Evolutionary conservation across 139 green algal species (phyloP), one percentile per base, ranked within the genome.

Genomic region (Haematococcus sp.): DNA sequence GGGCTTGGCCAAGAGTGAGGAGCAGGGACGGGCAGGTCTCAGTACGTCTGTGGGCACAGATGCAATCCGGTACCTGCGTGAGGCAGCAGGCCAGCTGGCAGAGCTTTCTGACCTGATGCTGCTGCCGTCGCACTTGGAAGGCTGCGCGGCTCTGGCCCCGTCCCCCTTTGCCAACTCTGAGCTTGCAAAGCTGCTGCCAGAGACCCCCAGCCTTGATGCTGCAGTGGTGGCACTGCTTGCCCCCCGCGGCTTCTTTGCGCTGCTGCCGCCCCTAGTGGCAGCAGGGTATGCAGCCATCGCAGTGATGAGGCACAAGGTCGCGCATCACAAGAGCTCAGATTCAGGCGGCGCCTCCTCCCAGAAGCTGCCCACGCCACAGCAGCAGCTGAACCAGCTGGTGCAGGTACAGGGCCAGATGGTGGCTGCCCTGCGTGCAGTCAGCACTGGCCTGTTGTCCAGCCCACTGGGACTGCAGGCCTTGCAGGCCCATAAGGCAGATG

Each of bases 361-460:
- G 34, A 35, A 11, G 4, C 22, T 64, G 40, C 66, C 56, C 33
- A 52, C 68, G 56, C 40, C 52, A 30, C 28, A 40, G 34, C 52
- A 32, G 31, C 74, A 71, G 66, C 40, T 74, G 40, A 49, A 52
- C 49, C 64, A 74, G 60, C 30, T 77, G 71, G 71, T 44, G 67
- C 43, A 69, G 68, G n/a, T 63, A 11, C 25, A 72, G 22, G 19
- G 33, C 43, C 66, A 72, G 46, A n/a, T 72, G 28, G 46, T 72
- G 4, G 28, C 46, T 20, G 66, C 46, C 16, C 4, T 72, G 31
- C 4, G 66, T n/a, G 66, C 66, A 9, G 15, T 72, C 7, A 13
- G 46, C 11, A 28, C 44, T 28, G 66, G 40, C n/a, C 34, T 72
- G 23, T 4, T 31, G 20, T 72, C 66, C 33, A 22, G 22, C 44